These are phyloP conservation scores for Penicillium steckii DNA, from an alignment of 495 filamentous ascomycete genomes.

Conservation along the genomic window DNA sequence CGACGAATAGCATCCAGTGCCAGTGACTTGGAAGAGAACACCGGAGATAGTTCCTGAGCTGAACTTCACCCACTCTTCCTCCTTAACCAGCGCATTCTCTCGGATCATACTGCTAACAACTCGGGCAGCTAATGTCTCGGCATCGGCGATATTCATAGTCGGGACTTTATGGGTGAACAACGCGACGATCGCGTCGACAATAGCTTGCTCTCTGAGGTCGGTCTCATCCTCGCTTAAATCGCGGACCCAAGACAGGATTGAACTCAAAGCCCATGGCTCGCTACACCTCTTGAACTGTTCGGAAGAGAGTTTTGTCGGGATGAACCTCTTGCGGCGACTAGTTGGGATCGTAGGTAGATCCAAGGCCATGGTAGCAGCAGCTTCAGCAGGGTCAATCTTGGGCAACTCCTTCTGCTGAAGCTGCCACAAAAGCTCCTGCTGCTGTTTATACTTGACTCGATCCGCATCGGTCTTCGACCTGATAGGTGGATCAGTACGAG, in stretches of 20 bases:
- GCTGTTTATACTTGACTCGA: conserved; percentile 56
- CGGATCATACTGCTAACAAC: conserved; percentile 81
- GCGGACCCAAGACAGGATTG: conserved; percentile 82
- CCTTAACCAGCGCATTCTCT: conserved; percentile 74
- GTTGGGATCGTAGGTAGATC: conserved; percentile 71
- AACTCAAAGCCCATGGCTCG: conserved; percentile 92
- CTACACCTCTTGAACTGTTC: conserved; percentile 81
- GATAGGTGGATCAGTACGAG: conserved; percentile 75
- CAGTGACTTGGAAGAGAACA: conserved; percentile 91
- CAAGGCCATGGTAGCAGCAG: conserved; percentile 54
- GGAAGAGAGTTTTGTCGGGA: conserved; percentile 80
- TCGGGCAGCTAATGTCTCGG: conserved; percentile 77
- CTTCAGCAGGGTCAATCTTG: conserved; percentile 35
- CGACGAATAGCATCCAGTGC: conserved; percentile 86
- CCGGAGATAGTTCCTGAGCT: conserved; percentile 72
- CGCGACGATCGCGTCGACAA: conserved; percentile 83
- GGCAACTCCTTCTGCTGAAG: conserved; percentile 43
- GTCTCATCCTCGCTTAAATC: conserved; percentile 81
- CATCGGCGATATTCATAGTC: conserved; percentile 98
- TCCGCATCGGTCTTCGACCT: conserved; percentile 96
- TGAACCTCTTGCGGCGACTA: conserved; percentile 73
- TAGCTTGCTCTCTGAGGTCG: conserved; percentile 77
- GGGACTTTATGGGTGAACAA: conserved; percentile 96
- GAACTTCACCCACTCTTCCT: conserved; percentile 98
- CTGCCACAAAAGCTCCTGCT: conserved; percentile 54